phyloP scores from a whole-genome alignment of 148 eudicot genomes.

The Silene latifolia region DNA sequence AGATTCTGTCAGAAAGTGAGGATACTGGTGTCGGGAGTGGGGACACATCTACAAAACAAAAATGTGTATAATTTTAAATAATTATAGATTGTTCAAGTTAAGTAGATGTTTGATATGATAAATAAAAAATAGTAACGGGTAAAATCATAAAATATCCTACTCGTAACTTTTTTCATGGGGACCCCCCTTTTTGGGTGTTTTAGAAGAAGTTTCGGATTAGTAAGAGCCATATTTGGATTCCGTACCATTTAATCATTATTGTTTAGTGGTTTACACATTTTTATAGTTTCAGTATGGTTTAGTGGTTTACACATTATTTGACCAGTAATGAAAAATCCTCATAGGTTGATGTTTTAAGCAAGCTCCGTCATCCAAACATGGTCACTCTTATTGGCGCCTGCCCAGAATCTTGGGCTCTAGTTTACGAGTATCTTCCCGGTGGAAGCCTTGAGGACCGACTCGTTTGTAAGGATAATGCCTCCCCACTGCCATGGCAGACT shows the following conservation, averaged over 20 bases:
- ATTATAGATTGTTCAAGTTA: background rate
- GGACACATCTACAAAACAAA: background rate
- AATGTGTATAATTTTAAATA: too few relatives aligned
- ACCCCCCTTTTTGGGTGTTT: background rate
- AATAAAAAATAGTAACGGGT: background rate
- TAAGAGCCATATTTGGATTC: background rate
- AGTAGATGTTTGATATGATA: background rate
- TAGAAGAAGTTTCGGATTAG: too few relatives aligned
- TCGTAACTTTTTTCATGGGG: background rate
- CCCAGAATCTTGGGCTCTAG: slow-evolving; percentile 57
- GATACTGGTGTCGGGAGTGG: background rate
- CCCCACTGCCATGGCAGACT: slow-evolving; percentile 81
- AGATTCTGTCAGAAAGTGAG: background rate
- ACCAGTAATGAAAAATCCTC: background rate
- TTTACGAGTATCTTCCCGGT: slow-evolving; percentile 76
- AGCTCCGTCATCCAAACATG: slow-evolving; percentile 77
- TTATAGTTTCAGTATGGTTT: background rate
- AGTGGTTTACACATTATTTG: background rate
- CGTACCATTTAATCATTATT: background rate
- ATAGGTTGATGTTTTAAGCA: slow-evolving; percentile 80
- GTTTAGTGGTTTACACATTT: background rate
- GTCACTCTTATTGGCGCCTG: slow-evolving; percentile 85
- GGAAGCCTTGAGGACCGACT: slow-evolving; percentile 97
- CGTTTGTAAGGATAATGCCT: slow-evolving; percentile 57
- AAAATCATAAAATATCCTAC: background rate